Evolutionary conservation across 2,329 filamentous ascomycete species (phyloP).

Genomic region (Talaromyces piceae): DNA sequence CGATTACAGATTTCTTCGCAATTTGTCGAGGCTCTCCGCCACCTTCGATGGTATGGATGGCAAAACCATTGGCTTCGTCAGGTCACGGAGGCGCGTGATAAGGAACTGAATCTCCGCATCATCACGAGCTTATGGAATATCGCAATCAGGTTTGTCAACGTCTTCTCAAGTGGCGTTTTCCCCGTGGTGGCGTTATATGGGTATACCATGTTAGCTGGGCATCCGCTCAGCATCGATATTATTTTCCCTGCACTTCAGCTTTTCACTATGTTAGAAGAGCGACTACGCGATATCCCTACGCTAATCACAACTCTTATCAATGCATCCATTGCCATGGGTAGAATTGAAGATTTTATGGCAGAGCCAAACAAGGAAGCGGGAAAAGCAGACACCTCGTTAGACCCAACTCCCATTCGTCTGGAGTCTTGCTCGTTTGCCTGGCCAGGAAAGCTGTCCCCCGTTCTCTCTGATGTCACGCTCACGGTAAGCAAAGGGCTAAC

Average conservation of each 20-base stretch:
- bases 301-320: conserved; percentile 72
- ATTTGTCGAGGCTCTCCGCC: conserved; percentile 78
- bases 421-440: conserved; percentile 67
- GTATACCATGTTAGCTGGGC: conserved; percentile 64
- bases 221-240: conserved; percentile 66
- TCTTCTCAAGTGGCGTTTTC: conserved; percentile 64
- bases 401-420: conserved; percentile 36
- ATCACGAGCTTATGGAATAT: conserved; percentile 56
- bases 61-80: conserved; percentile 64
- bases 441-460: conserved; percentile 57
- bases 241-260: conserved; percentile 81
- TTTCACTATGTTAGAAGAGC: conserved; percentile 66
- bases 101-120: conserved; percentile 60
- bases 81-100: conserved; percentile 60
- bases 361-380: conserved; percentile 75
- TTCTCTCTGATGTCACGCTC: conserved; percentile 49
- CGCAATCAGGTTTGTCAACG: conserved; percentile 61
- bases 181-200: conserved; percentile 75
- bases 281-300: conserved; percentile 65
- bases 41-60: conserved; percentile 77
- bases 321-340: conserved; percentile 70
- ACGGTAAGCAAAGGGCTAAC: conserved; percentile 51
- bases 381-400: conserved; percentile 26
- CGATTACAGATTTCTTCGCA: conserved; percentile 76
- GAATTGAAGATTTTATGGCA: conserved; percentile 78